These are phyloP conservation scores for Euphrasia arctica DNA, from an alignment of 305 asterid species.

Conservation along the genomic window DNA sequence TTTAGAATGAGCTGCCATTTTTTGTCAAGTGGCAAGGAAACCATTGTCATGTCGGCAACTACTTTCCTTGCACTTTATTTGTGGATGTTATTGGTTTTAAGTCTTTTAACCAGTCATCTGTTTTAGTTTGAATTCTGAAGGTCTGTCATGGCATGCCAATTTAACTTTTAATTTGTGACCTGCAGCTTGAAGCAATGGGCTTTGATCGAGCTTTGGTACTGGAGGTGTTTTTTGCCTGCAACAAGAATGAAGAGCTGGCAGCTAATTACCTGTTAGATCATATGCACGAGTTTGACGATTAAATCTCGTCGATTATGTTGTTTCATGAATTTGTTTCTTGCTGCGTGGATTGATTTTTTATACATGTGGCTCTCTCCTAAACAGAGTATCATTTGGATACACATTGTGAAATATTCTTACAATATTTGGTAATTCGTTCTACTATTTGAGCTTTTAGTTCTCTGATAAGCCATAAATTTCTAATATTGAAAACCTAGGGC, in stretches of 20 bases:
- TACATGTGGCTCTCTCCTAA: conserved; percentile 31
- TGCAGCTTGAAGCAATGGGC: conserved; percentile 95
- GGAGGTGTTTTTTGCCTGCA: conserved; percentile 93
- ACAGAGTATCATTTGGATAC: conserved; percentile 34
- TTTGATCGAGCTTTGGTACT: conserved; percentile 76
- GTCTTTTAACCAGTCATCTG: too few species aligned
- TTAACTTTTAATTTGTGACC: background rate
- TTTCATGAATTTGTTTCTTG: conserved; percentile 26
- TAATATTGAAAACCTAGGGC: too few species aligned
- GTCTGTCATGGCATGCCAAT: background rate
- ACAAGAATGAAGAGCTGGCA: conserved; percentile 93
- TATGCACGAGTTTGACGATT: conserved; percentile 82
- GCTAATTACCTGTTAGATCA: conserved; percentile 91
- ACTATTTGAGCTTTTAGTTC: background rate
- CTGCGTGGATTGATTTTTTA: conserved; percentile 43
- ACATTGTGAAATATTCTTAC: conserved; percentile 14
- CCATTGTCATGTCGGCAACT: background rate
- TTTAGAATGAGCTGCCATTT: too few species aligned
- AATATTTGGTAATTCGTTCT: background rate
- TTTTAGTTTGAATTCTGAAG: background rate
- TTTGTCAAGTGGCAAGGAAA: background rate
- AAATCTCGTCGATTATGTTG: conserved; percentile 26
- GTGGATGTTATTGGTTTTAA: background rate
- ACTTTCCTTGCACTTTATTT: background rate
- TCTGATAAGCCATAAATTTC: background rate